Evolutionary conservation across 208 protist species (phyloP), one percentile per base, ranked within the genome.

Genomic region (Porcisia deanei): DNA sequence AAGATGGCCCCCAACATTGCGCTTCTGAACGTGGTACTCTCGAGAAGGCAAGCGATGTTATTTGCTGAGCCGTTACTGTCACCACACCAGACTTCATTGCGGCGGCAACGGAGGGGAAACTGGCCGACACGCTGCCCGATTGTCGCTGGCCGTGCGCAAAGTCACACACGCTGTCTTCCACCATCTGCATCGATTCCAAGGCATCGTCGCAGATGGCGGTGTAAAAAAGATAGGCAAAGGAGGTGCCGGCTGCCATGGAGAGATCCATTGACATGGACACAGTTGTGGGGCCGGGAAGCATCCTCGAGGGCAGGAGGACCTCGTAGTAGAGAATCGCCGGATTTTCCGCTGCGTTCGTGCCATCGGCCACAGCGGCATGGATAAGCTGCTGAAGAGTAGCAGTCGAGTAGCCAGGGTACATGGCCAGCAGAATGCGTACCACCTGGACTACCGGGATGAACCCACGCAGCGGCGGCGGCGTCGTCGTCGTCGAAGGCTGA

Each of bases 351-450:
- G 34, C 64, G 63, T 83, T 80, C 2, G 83, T 85, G 57, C 81
- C 88, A n/a, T 91, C 84, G 52, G 81, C 79, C 30, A 75, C 57
- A 8, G 88, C 91, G 2, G 85, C 82, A 12, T 80, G 64, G 18
- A 95, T 74, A 37, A 95, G 79, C 73, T 93, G 73, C 73, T 85
- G 70, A 16, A 95, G 39, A 7, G 68, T 78, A 43, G 63, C 25
- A 43, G 81, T 25, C 18, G 89, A 45, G 76, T 95, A 95, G 61
- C 80, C 83, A 18, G 91, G 91, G 80, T 90, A 95, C 85, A 95
- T 91, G 69, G 81, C 77, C 58, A 82, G 76, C 6, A 95, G 72
- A n/a, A 92, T 69, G 39, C 76, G 79, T 6, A 85, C 83, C 60
- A 95, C 73, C 53, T 93, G 84, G 34, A 84, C 83, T n/a, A 83